Evolutionary conservation across 2,329 filamentous ascomycete genomes (phyloP), one percentile per base, ranked within the genome.

Genomic region (Volutella citrinella): DNA sequence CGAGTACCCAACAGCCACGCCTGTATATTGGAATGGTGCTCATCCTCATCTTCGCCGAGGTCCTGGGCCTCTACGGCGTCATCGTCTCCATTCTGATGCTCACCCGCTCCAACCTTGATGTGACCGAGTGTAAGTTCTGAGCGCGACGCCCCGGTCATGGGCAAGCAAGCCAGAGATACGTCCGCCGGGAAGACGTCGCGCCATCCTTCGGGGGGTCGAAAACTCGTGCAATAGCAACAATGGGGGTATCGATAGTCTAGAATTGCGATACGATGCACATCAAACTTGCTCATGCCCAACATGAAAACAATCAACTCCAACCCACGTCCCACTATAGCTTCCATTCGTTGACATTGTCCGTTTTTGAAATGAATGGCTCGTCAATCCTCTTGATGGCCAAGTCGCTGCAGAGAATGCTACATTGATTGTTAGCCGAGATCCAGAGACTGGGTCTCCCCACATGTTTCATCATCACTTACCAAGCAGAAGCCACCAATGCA

Each of bases 381-480:
- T 96, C 88, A 38, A 98, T 87, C 54, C 86, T 78, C 68, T 90
- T 94, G 55, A 98, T 95, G 4, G 91, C 93, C 64, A 94, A 80
- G 46, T 98, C 93, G 56, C 89, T 90, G 62, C 93, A 98, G 14
- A 98, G 68, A 34, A 97, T 89, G 70, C 90, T 93, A 49, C 24
- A 50, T 10, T 22, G 35, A 26, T 50, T 17, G 39, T 57, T 43
- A 60, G 53, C 19, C 12, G 20, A 22, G 20, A n/a, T n/a, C n/a
- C n/a, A n/a, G n/a, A n/a, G n/a, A n/a, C n/a, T n/a, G n/a, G n/a
- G n/a, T n/a, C n/a, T n/a, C n/a, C n/a, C n/a, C n/a, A n/a, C n/a
- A n/a, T n/a, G n/a, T n/a, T n/a, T 22, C 20, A 22, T 22, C 20
- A 22, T 12, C 6, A 64, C 73, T 64, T 64, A 94, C 87, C 90